Evolutionary conservation across 768 basidiomycete species (phyloP).

Genomic region (Termitomyces sp.): DNA sequence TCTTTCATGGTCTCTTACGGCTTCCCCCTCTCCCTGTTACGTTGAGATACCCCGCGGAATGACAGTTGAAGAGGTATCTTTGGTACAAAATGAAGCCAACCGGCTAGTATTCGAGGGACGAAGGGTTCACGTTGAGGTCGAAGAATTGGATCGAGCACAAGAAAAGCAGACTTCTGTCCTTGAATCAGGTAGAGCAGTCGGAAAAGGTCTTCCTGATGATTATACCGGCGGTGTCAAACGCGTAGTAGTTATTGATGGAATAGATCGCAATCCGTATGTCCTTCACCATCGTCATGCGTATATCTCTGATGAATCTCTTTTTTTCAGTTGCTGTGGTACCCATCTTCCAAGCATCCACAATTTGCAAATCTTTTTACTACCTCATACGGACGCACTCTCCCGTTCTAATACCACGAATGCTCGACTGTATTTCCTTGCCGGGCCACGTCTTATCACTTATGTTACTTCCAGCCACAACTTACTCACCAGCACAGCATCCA

Average conservation of each 20-base stretch:
- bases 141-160: conserved; percentile 46
- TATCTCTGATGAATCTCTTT: conserved; percentile 8
- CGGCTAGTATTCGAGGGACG: conserved; percentile 64
- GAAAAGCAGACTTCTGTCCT: conserved; percentile 27
- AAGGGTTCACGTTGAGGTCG: conserved; percentile 66
- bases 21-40: conserved; percentile 64
- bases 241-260: conserved; percentile 76
- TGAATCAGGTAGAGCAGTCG: conserved; percentile 44
- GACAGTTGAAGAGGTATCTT: conserved; percentile 52
- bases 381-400: conserved; percentile 61
- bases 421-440: conserved; percentile 79
- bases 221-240: conserved; percentile 74
- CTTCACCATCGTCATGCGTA: not conserved
- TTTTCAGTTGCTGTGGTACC: conserved; percentile 69
- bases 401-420: conserved; percentile 57
- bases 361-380: conserved; percentile 65
- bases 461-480: conserved; percentile 52
- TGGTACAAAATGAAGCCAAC: conserved; percentile 62
- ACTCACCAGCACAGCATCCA: conserved; percentile 50
- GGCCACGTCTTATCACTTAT: conserved; percentile 65
- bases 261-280: conserved; percentile 75
- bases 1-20: conserved; percentile 76
- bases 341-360: conserved; percentile 76
- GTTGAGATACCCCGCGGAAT: conserved; percentile 71
- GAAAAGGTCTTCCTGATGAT: conserved; percentile 61